Conservation (phyloP, 441 rosid genomes). For the Arabidopsis hybrid region DNA sequence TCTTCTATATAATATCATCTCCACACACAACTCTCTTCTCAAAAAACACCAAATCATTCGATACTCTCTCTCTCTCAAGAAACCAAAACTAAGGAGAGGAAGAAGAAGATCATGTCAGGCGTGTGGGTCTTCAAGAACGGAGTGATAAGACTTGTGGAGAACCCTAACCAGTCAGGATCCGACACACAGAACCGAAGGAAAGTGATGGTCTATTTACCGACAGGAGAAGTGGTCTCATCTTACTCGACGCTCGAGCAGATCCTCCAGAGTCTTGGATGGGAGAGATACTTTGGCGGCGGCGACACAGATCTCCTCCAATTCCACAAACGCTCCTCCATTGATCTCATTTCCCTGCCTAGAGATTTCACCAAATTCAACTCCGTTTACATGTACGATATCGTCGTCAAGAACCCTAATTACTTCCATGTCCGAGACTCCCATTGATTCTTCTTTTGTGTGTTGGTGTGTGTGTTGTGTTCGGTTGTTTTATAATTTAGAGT, state of each 20-base stretch:
- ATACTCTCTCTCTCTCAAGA: constrained; percentile 14
- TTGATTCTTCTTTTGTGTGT: constrained; percentile 7
- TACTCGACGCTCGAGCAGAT: constrained; percentile 72
- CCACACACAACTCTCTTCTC: constrained; percentile 28
- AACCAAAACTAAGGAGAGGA: neutral
- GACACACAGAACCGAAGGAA: constrained; percentile 50
- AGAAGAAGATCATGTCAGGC: constrained; percentile 63
- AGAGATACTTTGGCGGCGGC: constrained; percentile 70
- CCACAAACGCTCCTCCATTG: constrained; percentile 87
- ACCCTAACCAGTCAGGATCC: constrained; percentile 57
- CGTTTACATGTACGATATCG: constrained; percentile 91
- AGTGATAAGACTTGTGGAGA: constrained; percentile 67
- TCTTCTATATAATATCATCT: constrained; percentile 30
- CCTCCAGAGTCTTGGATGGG: constrained; percentile 82
- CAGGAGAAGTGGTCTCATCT: constrained; percentile 71
- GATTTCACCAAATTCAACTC: constrained; percentile 85
- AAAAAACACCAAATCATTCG: constrained; percentile 11
- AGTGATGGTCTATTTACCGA: constrained; percentile 75
- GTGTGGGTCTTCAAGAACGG: constrained; percentile 87
- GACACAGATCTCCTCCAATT: constrained; percentile 75
- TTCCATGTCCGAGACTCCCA: constrained; percentile 78
- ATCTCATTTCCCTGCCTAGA: constrained; percentile 86
- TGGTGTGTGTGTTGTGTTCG: constrained; percentile 19
- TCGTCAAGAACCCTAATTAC: constrained; percentile 80
- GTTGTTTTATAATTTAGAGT: constrained; percentile 1